Evolutionary conservation across 345 rosid species (phyloP), one percentile per base, ranked within the genome.

Genomic region (Streptanthus diversifolius): DNA sequence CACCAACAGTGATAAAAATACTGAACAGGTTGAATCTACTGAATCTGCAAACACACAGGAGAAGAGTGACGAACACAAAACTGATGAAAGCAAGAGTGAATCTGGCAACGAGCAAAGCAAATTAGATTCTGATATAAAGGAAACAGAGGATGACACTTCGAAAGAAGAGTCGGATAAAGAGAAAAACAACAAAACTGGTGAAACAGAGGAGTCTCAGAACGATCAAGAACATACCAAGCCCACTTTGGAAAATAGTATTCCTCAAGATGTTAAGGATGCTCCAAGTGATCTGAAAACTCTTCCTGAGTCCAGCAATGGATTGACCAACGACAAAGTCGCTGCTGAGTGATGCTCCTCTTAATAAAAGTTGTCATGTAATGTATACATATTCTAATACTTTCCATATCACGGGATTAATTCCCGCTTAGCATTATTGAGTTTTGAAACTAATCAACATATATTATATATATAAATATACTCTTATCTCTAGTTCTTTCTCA

Each of bases 261-360:
- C 78, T 49, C 76, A 78, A 62, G 91, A 81, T 67, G 84, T 61
- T 49, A 86, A 82, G 61, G 90, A 85, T 27, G 83, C 66, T 61
- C 82, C 59, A 32, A 83, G 80, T 1, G 90, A 84, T 68, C 43
- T 82, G 55, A 83, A 73, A 72, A 85, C 89, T 25, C 83, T 84
- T 80, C 83, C 90, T 0, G 80, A 83, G 13, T 69, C 83, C 1
- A 73, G 68, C 77, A 77, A 61, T 36, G 79, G 71, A 55, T 72
- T 68, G 8, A 77, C 61, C 10, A 77, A 66, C 18, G 71, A 74
- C 35, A 83, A 71, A 51, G 82, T 83, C 48, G 73, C 74, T 8
- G 71, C 89, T 5, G 89, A 83, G 82, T 86, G 67, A 88, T 15
- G 48, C 21, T 51, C 47, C 21, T 51, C 47, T 12, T 49, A 10